These are phyloP conservation scores for Stephania cephalantha DNA, from an alignment of 164 flowering plant genomes.

Conservation along the genomic window DNA sequence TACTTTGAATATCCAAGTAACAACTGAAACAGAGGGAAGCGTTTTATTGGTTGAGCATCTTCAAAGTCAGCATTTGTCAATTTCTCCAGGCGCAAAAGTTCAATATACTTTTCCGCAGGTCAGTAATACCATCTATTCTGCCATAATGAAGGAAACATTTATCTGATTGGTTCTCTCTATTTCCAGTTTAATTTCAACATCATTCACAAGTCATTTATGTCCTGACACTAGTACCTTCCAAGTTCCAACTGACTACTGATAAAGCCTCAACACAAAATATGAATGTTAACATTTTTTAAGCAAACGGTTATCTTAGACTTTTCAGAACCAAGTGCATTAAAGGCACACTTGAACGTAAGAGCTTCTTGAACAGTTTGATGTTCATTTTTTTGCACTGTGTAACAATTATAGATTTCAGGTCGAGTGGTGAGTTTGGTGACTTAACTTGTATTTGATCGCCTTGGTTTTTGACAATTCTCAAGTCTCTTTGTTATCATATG, in stretches of 20 bases:
- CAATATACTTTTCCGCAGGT: conserved; percentile 82
- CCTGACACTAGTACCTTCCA: neutral
- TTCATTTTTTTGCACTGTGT: too few relatives aligned
- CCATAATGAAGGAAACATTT: neutral
- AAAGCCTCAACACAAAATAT: neutral
- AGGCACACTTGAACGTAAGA: neutral
- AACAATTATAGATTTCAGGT: too few relatives aligned
- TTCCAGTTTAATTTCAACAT: neutral
- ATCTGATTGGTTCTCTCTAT: too few relatives aligned
- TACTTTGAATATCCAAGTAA: conserved; percentile 71
- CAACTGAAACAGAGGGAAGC: conserved; percentile 65
- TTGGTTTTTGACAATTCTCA: too few relatives aligned
- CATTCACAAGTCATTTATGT: neutral
- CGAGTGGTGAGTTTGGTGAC: too few relatives aligned
- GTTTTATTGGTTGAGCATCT: conserved; percentile 71
- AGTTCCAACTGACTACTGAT: neutral
- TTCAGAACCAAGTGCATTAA: neutral
- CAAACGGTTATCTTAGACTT: neutral
- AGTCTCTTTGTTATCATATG: too few relatives aligned
- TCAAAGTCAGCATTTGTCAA: conserved; percentile 51
- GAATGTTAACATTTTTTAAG: neutral
- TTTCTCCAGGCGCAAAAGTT: conserved; percentile 53
- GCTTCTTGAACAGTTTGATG: too few relatives aligned
- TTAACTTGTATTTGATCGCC: too few relatives aligned
- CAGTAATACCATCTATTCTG: conserved; percentile 18